phyloP scores from a whole-genome alignment of 139 green algal genomes.

The Picochlorum costavermella region DNA sequence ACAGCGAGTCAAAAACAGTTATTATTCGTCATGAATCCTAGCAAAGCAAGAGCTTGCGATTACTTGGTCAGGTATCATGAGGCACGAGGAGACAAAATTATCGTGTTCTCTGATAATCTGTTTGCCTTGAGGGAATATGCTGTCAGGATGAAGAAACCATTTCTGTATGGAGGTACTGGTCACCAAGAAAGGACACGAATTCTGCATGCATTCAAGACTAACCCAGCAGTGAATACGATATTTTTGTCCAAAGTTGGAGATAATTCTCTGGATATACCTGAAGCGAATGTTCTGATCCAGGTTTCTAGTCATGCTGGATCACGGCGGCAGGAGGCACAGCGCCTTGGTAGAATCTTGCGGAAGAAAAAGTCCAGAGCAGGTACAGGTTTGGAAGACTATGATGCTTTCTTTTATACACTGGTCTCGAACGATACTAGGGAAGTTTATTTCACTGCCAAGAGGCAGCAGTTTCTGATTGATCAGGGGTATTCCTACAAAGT shows the following conservation, averaged over 20 bases:
- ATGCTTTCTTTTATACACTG: constrained; percentile 99
- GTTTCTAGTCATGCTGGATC: constrained; percentile 89
- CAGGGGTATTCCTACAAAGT: constrained; percentile 98
- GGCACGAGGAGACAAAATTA: constrained; percentile 68
- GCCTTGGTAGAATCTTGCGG: constrained; percentile 91
- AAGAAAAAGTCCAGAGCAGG: constrained; percentile 70
- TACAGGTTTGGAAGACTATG: constrained; percentile 63
- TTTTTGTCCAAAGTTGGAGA: constrained; percentile 99
- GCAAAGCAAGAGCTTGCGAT: constrained; percentile 91
- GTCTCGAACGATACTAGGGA: constrained; percentile 92
- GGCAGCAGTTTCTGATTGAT: constrained; percentile 98
- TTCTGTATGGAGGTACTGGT: constrained; percentile 91
- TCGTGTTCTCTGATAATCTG: constrained; percentile 98
- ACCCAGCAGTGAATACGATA: constrained; percentile 87
- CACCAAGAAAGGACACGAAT: constrained; percentile 87
- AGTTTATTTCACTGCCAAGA: constrained; percentile 96
- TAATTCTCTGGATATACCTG: constrained; percentile 98
- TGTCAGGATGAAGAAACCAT: constrained; percentile 66
- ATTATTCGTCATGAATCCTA: constrained; percentile 97
- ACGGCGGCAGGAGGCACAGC: constrained; percentile 90
- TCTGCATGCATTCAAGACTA: constrained; percentile 90
- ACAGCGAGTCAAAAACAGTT: constrained; percentile 48
- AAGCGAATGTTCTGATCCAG: constrained; percentile 99
- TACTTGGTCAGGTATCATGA: constrained; percentile 96
- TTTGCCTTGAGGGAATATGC: constrained; percentile 94